These are phyloP conservation scores for Euphorbia pulcherrima DNA, from an alignment of 345 rosid species.

Conservation along the genomic window DNA sequence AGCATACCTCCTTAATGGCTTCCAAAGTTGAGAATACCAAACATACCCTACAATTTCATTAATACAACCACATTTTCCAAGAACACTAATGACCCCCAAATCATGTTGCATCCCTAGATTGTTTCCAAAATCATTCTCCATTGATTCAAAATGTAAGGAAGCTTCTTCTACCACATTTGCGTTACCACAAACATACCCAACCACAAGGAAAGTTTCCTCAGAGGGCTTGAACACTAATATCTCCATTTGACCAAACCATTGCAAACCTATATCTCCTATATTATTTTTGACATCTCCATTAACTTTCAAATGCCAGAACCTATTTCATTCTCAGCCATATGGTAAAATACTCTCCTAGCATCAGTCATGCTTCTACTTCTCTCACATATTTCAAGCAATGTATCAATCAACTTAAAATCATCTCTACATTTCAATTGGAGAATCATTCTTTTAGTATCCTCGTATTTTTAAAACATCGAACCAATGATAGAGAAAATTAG, in stretches of 20 bases:
- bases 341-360: constrained; percentile 69
- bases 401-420: constrained; percentile 50
- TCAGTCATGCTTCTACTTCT: constrained; percentile 55
- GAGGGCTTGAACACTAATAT: constrained; percentile 44
- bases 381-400: constrained; percentile 58
- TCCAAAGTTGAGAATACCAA: constrained; percentile 57
- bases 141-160: constrained; percentile 58
- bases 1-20: constrained; percentile 51
- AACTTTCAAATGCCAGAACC: constrained; percentile 78
- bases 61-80: constrained; percentile 66
- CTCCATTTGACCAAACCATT: constrained; percentile 63
- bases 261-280: constrained; percentile 71
- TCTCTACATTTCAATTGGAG: constrained; percentile 51
- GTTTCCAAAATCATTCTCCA: constrained; percentile 49
- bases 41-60: constrained; percentile 54
- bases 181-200: constrained; percentile 58
- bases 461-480: constrained; percentile 53
- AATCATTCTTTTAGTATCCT: constrained; percentile 71
- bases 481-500: constrained; percentile 41
- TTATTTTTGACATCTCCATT: constrained; percentile 53
- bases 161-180: constrained; percentile 69
- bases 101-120: constrained; percentile 45
- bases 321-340: constrained; percentile 60
- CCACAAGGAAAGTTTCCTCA: constrained; percentile 51
- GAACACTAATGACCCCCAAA: constrained; percentile 56